A percentile compares a stretch with the other conserved stretches of the same genome.
phyloP scores from a whole-genome alignment of 177 flowering plant species.

The Vitis hybrid region DNA sequence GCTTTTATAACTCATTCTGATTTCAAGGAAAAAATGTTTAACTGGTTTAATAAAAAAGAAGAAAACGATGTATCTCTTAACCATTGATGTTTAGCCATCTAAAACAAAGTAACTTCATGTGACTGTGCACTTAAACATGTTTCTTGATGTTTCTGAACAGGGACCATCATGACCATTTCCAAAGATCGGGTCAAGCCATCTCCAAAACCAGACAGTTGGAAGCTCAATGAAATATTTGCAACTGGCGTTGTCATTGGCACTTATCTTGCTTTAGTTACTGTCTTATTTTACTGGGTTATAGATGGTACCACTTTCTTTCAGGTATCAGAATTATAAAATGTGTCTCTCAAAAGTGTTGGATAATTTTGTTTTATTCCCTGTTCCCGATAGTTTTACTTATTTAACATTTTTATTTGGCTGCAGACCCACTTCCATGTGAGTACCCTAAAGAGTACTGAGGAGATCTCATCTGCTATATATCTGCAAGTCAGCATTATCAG shows the following conservation, averaged over 20 bases:
- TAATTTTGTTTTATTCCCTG: background rate
- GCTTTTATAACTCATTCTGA: background rate
- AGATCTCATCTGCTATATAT: conserved; percentile 68
- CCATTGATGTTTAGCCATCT: conserved; percentile 4
- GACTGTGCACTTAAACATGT: background rate
- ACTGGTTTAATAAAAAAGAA: background rate
- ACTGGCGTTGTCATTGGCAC: conserved; percentile 85
- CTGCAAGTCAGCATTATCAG: conserved; percentile 80
- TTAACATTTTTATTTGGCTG: conserved; percentile 8
- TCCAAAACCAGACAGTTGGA: conserved; percentile 88
- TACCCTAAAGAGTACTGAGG: conserved; percentile 41
- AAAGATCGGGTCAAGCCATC: conserved; percentile 85
- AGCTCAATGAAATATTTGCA: conserved; percentile 80
- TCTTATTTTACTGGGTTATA: conserved; percentile 71
- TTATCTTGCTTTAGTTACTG: conserved; percentile 81
- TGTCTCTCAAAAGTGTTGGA: background rate
- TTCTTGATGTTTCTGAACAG: conserved; percentile 25
- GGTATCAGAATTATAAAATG: conserved; percentile 39
- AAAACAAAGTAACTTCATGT: background rate
- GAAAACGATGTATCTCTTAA: background rate
- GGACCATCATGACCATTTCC: conserved; percentile 90
- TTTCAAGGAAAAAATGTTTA: background rate
- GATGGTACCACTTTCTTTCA: conserved; percentile 65
- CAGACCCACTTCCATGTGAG: conserved; percentile 56
- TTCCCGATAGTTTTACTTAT: conserved; percentile 5